A percentile compares a stretch with the other conserved stretches of the same genome.
Evolutionary conservation across 2,329 filamentous ascomycete genomes (phyloP).

Genomic region (Falciphora oryzae): DNA sequence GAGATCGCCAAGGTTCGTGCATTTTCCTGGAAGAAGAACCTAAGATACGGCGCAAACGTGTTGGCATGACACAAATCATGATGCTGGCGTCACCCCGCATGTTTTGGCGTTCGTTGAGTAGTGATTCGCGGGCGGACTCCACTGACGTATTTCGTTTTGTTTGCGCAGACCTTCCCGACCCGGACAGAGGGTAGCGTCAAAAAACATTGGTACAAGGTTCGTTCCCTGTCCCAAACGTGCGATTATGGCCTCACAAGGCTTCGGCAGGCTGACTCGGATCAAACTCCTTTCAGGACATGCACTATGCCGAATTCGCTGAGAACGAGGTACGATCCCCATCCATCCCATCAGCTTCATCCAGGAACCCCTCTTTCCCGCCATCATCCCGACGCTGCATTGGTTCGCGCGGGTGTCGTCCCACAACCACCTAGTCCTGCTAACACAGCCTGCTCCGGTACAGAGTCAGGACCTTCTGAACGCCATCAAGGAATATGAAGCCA

Average conservation of each 20-base stretch:
- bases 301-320: constrained; percentile 97
- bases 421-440: constrained; percentile 13
- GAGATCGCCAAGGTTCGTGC: constrained; percentile 86
- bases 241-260: constrained; percentile 4
- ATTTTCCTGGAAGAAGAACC: not conserved
- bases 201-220: constrained; percentile 98
- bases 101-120: not conserved
- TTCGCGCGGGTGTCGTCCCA: constrained; percentile 9
- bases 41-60: not conserved
- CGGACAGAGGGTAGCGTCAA: constrained; percentile 97
- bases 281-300: constrained; percentile 70
- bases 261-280: constrained; percentile 15
- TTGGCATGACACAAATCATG: not conserved
- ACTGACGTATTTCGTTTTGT: not conserved
- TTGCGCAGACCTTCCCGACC: constrained; percentile 72
- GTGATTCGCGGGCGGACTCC: not conserved
- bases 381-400: constrained; percentile 1
- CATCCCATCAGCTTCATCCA: constrained; percentile 8
- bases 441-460: constrained; percentile 32
- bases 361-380: not conserved
- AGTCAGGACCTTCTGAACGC: constrained; percentile 78
- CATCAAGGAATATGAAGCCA: constrained; percentile 98
- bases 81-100: not conserved
- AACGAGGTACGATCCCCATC: constrained; percentile 66
- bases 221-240: constrained; percentile 14